Evolutionary conservation across 345 rosid species (phyloP), one percentile per base, ranked within the genome.

Genomic region (Odontarrhena argentea): DNA sequence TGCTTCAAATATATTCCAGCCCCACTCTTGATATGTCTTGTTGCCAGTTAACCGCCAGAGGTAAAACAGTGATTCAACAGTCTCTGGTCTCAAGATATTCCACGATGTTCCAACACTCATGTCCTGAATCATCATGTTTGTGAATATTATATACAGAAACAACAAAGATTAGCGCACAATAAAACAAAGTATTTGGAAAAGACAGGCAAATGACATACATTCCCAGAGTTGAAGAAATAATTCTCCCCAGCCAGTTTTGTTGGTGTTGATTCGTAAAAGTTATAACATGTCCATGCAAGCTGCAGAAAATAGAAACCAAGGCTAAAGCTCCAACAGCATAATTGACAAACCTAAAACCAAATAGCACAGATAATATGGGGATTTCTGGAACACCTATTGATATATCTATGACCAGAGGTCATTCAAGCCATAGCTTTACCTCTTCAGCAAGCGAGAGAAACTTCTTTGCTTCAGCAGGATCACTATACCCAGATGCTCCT

Each of bases 231-330:
- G 74, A 95, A 95, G 79, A 87, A 89, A 74, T 95, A 95, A 70
- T 95, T 95, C 81, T 95, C 99, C 67, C 97, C 99, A 3, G 99
- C 96, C 77, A 95, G 75, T 76, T 91, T 95, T 65, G 99, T 91
- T 13, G 92, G 88, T 38, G 99, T 89, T 34, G 90, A 83, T 67
- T 84, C 92, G 74, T 95, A 91, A 68, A 95, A 89, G 71, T 88
- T 95, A 71, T 91, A 95, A 74, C 99, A 95, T 6, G 99, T 95
- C 96, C 96, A 89, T 13, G 90, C 96, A 78, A 95, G 99, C 97
- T 95, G 82, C 85, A 71, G 3, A 18, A 40, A 46, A 50, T 4
- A 41, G 22, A 11, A 30, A 41, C 9, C 3, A 62, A 54, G 57
- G 6, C 51, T 55, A 65, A 41, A 34, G 38, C 26, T 60, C 28